Percentiles rank a stretch among this genome's conserved stretches.
Conservation (phyloP, 2,329 filamentous ascomycete species). For the Monilinia aucupariae region DNA sequence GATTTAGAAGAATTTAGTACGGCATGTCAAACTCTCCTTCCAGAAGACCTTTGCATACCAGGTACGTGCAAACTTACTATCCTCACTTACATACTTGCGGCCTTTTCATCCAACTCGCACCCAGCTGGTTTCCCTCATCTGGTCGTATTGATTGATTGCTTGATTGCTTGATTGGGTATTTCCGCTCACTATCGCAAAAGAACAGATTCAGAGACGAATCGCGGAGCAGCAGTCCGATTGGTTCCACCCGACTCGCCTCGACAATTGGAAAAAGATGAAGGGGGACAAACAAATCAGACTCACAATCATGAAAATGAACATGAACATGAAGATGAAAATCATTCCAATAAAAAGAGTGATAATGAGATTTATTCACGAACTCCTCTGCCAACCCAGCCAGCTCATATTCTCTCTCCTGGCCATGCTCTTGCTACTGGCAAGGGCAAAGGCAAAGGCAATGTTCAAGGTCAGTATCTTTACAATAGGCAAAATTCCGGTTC, state of each 20-base stretch:
- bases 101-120: no score
- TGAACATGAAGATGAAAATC: background rate
- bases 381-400: constrained; percentile 33
- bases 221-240: constrained; percentile 22
- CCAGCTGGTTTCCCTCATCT: constrained; percentile 8
- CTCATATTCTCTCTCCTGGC: constrained; percentile 31
- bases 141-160: no score
- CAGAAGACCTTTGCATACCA: constrained; percentile 21
- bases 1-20: constrained; percentile 19
- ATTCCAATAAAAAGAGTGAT: constrained; percentile 17
- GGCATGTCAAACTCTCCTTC: constrained; percentile 22
- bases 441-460: background rate
- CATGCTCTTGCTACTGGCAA: background rate
- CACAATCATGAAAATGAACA: constrained; percentile 8
- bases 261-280: constrained; percentile 18
- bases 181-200: constrained; percentile 20
- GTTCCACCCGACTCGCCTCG: constrained; percentile 24
- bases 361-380: constrained; percentile 32
- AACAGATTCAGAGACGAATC: constrained; percentile 28
- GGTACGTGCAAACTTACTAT: constrained; percentile 9
- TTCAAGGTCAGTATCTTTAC: constrained; percentile 19
- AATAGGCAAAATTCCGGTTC: constrained; percentile 21
- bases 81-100: no score
- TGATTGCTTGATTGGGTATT: constrained; percentile 7
- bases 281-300: background rate